These are phyloP conservation scores for Dioscorea dumetorum DNA, from an alignment of 106 monocot species.

Conservation along the genomic window DNA sequence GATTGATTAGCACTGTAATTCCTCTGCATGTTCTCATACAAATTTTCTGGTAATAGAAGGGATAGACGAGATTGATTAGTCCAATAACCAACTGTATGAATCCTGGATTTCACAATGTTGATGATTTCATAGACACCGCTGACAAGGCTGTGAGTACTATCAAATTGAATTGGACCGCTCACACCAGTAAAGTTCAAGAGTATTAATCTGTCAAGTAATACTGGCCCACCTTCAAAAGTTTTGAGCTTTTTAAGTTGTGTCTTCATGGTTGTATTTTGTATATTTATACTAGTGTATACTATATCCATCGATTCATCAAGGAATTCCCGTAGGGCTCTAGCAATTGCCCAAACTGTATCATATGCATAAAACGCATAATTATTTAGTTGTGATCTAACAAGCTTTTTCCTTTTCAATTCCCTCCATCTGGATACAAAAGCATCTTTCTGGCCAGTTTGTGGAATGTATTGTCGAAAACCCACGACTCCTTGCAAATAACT, in stretches of 20 bases:
- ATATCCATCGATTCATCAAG: constrained; percentile 34
- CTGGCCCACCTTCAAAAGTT: constrained; percentile 48
- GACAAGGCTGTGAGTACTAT: constrained; percentile 27
- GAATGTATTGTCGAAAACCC: constrained; percentile 44
- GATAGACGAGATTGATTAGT: constrained; percentile 29
- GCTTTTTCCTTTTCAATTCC: constrained; percentile 8
- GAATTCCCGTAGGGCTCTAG: constrained; percentile 46
- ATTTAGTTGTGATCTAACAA: constrained; percentile 21
- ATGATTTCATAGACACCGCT: constrained; percentile 39
- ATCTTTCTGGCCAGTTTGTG: constrained; percentile 28
- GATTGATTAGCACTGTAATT: constrained; percentile 13
- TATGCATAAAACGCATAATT: constrained; percentile 62
- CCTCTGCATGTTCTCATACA: constrained; percentile 1
- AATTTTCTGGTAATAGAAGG: constrained; percentile 15
- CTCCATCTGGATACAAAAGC: constrained; percentile 41
- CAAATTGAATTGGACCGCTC: constrained; percentile 47
- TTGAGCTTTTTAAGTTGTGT: constrained; percentile 21
- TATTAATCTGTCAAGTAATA: constrained; percentile 33
- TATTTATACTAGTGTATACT: constrained; percentile 24
- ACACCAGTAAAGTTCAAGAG: constrained; percentile 49
- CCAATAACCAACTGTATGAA: constrained; percentile 55
- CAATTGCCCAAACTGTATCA: constrained; percentile 64
- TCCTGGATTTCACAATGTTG: constrained; percentile 28
- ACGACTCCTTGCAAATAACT: constrained; percentile 56
- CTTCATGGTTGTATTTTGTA: constrained; percentile 11